These are phyloP conservation scores for Priceomyces castillae DNA, from an alignment of 805 yeast genomes.

Conservation along the genomic window DNA sequence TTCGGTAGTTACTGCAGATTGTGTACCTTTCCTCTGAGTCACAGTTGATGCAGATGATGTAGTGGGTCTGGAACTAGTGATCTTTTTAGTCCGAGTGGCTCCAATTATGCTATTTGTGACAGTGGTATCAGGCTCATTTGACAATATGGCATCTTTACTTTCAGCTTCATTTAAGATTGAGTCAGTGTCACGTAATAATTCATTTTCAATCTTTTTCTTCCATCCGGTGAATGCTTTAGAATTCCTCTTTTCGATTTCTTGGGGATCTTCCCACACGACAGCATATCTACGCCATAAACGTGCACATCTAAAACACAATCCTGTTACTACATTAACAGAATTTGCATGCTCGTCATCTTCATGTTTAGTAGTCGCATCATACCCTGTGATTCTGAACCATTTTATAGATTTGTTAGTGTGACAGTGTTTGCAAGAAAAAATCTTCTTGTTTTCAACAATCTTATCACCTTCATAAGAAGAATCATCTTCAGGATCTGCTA, in stretches of 20 bases:
- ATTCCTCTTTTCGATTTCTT: constrained; percentile 54
- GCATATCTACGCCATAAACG: constrained; percentile 90
- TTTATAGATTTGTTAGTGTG: constrained; percentile 48
- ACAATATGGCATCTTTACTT: constrained; percentile 18
- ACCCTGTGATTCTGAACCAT: constrained; percentile 75
- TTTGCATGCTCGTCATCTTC: constrained; percentile 20
- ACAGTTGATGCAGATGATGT: background rate
- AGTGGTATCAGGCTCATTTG: constrained; percentile 15
- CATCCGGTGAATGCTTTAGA: constrained; percentile 48
- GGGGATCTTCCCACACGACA: constrained; percentile 79
- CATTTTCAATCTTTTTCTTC: constrained; percentile 66
- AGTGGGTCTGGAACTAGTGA: background rate
- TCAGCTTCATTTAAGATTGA: constrained; percentile 51
- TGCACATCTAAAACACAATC: constrained; percentile 84
- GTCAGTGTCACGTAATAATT: constrained; percentile 60
- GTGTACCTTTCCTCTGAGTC: background rate
- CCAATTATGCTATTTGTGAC: background rate
- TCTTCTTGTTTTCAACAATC: constrained; percentile 33
- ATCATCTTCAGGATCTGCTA: constrained; percentile 68
- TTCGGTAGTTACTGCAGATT: background rate
- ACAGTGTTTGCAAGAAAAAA: constrained; percentile 73
- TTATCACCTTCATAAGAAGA: constrained; percentile 64
- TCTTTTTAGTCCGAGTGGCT: background rate
- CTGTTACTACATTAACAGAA: constrained; percentile 40
- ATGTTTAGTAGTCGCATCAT: constrained; percentile 37